Evolutionary conservation across 768 basidiomycete genomes (phyloP).

Genomic region (Leccinum longicurvipes): DNA sequence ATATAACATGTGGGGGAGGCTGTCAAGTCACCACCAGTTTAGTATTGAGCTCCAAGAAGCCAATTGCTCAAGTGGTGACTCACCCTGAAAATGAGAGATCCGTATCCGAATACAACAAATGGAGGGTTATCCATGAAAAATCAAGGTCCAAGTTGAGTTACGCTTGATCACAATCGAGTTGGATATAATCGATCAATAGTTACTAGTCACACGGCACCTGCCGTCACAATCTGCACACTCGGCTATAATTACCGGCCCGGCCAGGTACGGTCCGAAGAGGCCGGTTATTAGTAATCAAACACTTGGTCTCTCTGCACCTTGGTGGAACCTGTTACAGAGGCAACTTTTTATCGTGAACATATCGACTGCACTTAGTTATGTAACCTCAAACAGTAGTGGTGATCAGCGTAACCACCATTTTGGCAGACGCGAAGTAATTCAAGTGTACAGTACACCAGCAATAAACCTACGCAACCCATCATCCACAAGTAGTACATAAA

Average conservation of each 20-base stretch:
- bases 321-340: too few relatives aligned
- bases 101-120: conserved; percentile 89
- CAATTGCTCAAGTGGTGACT: neutral
- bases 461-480: neutral
- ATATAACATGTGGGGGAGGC: conserved; percentile 80
- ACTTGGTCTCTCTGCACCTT: too few relatives aligned
- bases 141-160: neutral
- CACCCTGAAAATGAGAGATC: conserved; percentile 88
- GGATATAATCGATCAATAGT: neutral
- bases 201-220: neutral
- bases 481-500: neutral
- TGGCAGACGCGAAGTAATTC: too few relatives aligned
- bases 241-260: too few relatives aligned
- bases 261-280: too few relatives aligned
- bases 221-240: too few relatives aligned
- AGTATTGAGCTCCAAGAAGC: neutral
- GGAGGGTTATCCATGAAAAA: conserved; percentile 20
- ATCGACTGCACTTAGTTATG: too few relatives aligned
- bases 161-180: neutral
- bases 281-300: too few relatives aligned
- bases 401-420: too few relatives aligned
- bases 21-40: conserved; percentile 27
- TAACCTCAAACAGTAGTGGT: too few relatives aligned
- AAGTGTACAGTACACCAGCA: neutral
- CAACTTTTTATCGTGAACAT: too few relatives aligned